Evolutionary conservation across 768 basidiomycete species (phyloP).

Genomic region (Pholiota conissans): DNA sequence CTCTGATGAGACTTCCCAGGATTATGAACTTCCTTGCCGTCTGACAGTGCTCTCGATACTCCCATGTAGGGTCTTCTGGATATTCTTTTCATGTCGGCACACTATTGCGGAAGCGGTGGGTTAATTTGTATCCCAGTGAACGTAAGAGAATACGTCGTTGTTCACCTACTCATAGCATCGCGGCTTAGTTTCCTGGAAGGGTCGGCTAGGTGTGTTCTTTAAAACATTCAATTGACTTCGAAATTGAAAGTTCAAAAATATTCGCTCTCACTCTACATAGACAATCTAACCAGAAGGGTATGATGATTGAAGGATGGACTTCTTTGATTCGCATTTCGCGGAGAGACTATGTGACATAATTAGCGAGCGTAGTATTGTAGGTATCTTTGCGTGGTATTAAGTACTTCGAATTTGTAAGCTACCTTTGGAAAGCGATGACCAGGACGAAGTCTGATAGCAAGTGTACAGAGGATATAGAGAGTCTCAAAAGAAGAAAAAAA

Average conservation of each 20-base stretch:
- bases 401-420: constrained; percentile 24
- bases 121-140: not conserved
- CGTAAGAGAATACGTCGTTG: not conserved
- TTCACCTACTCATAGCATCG: not conserved
- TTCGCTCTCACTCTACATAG: not conserved
- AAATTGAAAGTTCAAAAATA: not conserved
- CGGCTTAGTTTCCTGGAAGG: not conserved
- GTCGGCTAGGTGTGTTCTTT: not conserved
- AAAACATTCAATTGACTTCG: not conserved
- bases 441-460: not conserved
- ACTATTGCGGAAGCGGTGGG: not conserved
- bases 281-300: not conserved
- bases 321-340: constrained; percentile 5
- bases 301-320: not conserved
- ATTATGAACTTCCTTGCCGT: not conserved
- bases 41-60: not conserved
- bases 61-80: constrained; percentile 4
- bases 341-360: constrained; percentile 7
- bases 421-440: constrained; percentile 6
- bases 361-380: constrained; percentile 19
- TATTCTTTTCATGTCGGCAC: not conserved
- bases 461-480: not conserved
- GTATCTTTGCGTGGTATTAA: constrained; percentile 20
- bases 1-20: constrained; percentile 4
- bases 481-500: not conserved